Percentiles rank a stretch among this genome's conserved stretches.
These are phyloP conservation scores for Fraxinus anomala DNA, from an alignment of 257 asterid species.

Conservation along the genomic window DNA sequence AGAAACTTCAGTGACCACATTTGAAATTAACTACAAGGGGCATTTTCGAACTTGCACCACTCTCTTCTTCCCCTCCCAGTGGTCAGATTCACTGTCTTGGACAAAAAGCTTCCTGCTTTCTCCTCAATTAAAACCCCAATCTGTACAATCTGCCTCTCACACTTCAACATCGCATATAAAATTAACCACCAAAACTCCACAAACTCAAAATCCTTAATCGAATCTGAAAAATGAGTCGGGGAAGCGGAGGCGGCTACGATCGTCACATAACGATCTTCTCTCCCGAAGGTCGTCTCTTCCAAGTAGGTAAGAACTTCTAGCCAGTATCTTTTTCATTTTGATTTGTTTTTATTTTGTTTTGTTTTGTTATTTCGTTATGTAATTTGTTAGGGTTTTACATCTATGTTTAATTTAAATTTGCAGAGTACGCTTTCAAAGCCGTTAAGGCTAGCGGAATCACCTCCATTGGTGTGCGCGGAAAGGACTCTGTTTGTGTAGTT, in stretches of 20 bases:
- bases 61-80: background rate
- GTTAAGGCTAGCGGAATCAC: constrained; percentile 91
- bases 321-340: background rate
- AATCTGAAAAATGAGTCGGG: constrained; percentile 73
- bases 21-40: constrained; percentile 19
- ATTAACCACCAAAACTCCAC: background rate
- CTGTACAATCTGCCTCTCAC: background rate
- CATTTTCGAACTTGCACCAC: constrained; percentile 26
- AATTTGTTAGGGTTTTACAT: constrained; percentile 30
- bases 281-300: constrained; percentile 98
- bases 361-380: background rate
- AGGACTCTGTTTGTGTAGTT: constrained; percentile 93
- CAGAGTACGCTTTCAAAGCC: constrained; percentile 79
- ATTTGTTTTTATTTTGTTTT: background rate
- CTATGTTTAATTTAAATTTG: constrained; percentile 20
- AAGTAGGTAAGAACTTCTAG: constrained; percentile 69
- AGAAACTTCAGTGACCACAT: background rate
- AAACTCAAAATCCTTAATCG: background rate
- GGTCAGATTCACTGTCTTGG: constrained; percentile 30
- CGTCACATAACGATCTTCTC: constrained; percentile 99
- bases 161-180: constrained; percentile 15
- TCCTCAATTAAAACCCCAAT: constrained; percentile 18
- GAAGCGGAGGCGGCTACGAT: constrained; percentile 99
- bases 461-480: constrained; percentile 93
- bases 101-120: constrained; percentile 36